phyloP scores from a whole-genome alignment of 177 flowering plant species.

The Tripterygium wilfordii region DNA sequence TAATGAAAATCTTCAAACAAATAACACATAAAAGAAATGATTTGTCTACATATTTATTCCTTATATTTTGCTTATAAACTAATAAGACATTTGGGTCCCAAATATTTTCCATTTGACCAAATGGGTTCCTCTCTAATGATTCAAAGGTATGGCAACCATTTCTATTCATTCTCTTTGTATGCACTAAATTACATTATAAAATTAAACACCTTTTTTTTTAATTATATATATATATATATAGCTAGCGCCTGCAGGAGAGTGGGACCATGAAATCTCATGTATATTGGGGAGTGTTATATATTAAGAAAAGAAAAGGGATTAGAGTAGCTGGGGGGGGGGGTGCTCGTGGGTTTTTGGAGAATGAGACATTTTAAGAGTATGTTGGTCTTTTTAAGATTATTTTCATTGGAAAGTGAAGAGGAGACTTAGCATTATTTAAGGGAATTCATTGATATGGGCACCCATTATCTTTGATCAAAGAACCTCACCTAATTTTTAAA shows the following conservation, averaged over 20 bases:
- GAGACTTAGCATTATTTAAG: conserved; percentile 12
- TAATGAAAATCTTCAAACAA: no score
- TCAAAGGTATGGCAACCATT: conserved; percentile 8
- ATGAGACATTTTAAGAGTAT: conserved; percentile 57
- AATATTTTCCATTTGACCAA: conserved; percentile 6
- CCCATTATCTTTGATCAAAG: conserved; percentile 3
- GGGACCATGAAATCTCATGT: conserved; percentile 45
- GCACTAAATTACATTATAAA: no score
- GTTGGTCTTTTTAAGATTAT: conserved; percentile 84
- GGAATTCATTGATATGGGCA: conserved; percentile 13
- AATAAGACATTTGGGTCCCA: conserved; percentile 7
- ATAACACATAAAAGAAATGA: no score
- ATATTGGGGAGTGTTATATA: conserved; percentile 16
- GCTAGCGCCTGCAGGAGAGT: conserved; percentile 9
- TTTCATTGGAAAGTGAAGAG: conserved; percentile 60
- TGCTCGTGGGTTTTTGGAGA: conserved; percentile 90
- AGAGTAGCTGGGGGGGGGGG: conserved; percentile 13
- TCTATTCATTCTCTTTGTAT: background rate
- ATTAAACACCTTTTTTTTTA: no score
- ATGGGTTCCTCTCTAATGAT: conserved; percentile 7
- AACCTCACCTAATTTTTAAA: no score
- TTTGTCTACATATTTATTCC: no score
- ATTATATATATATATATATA: no score
- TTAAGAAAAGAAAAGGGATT: conserved; percentile 3
- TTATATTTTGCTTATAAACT: no score